A percentile compares a stretch with the other conserved stretches of the same genome.
These are phyloP conservation scores for Stenocarpella maydis DNA, from an alignment of 2,329 filamentous ascomycete species.

Conservation along the genomic window DNA sequence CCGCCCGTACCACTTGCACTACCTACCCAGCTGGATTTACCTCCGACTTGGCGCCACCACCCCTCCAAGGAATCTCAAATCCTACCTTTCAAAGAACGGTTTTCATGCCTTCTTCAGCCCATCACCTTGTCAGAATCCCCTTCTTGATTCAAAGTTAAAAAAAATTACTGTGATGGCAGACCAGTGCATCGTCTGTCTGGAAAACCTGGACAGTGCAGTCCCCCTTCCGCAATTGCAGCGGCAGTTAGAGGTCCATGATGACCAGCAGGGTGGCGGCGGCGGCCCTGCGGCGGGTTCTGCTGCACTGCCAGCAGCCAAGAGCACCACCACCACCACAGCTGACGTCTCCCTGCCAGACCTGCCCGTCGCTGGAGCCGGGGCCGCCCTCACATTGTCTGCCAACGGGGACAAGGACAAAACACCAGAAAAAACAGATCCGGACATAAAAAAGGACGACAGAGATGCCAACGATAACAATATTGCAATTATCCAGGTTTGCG, in stretches of 20 bases:
- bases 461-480: slow-evolving; percentile 53
- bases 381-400: slow-evolving; percentile 39
- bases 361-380: slow-evolving; percentile 37
- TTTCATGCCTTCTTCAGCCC: slow-evolving; percentile 58
- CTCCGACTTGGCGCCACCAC: background rate
- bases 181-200: slow-evolving; percentile 76
- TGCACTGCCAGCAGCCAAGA: slow-evolving; percentile 31
- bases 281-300: slow-evolving; percentile 30
- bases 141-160: slow-evolving; percentile 45
- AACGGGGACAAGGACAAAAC: slow-evolving; percentile 40
- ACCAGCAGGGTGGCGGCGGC: slow-evolving; percentile 38
- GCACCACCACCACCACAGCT: slow-evolving; percentile 23
- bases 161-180: slow-evolving; percentile 59
- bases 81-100: slow-evolving; percentile 35
- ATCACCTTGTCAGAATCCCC: slow-evolving; percentile 45
- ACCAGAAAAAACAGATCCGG: slow-evolving; percentile 38
- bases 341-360: slow-evolving; percentile 33
- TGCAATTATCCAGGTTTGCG: slow-evolving; percentile 76
- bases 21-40: no score
- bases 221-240: slow-evolving; percentile 39
- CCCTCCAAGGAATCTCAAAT: slow-evolving; percentile 20
- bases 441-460: slow-evolving; percentile 35
- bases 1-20: no score
- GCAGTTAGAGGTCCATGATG: slow-evolving; percentile 33
- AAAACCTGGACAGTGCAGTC: slow-evolving; percentile 56